Conservation (phyloP, 2,329 filamentous ascomycete species). For the Neocatenulostroma microsporum region DNA sequence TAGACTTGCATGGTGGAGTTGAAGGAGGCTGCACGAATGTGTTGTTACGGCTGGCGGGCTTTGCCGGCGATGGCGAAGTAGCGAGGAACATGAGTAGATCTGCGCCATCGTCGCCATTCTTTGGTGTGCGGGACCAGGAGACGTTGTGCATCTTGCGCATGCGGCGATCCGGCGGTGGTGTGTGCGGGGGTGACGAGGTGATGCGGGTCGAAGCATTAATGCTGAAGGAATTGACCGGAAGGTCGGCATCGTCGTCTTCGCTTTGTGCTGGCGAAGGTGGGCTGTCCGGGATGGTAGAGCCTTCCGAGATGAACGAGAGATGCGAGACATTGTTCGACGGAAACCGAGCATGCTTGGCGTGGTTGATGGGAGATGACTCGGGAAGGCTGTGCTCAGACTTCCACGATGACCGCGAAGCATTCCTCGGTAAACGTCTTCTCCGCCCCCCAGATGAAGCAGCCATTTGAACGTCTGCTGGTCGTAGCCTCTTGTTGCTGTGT, state of each 20-base stretch:
- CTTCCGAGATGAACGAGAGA: slow-evolving; percentile 70
- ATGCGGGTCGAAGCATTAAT: slow-evolving; percentile 38
- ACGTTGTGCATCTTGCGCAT: slow-evolving; percentile 35
- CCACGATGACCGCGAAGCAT: slow-evolving; percentile 50
- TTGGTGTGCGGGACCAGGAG: slow-evolving; percentile 43
- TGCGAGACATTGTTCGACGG: slow-evolving; percentile 58
- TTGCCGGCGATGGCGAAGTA: slow-evolving; percentile 80
- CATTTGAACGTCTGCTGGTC: slow-evolving; percentile 16
- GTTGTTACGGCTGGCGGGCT: slow-evolving; percentile 29
- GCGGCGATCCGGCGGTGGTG: slow-evolving; percentile 53
- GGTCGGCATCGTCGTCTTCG: slow-evolving; percentile 76
- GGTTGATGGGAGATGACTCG: slow-evolving; percentile 80
- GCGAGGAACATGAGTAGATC: slow-evolving; percentile 84
- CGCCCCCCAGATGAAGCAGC: slow-evolving; percentile 19
- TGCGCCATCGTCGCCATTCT: slow-evolving; percentile 68
- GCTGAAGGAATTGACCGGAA: slow-evolving; percentile 69
- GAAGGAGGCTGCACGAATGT: slow-evolving; percentile 37
- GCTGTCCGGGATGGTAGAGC: slow-evolving; percentile 59
- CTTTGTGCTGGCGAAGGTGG: slow-evolving; percentile 51
- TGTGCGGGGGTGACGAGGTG: slow-evolving; percentile 73
- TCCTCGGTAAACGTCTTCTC: slow-evolving; percentile 13
- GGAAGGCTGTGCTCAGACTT: slow-evolving; percentile 68
- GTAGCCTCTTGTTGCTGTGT: slow-evolving; percentile 27
- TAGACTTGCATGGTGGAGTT: slow-evolving; percentile 47
- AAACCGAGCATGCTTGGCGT: slow-evolving; percentile 66